A percentile compares a stretch with the other conserved stretches of the same genome.
Evolutionary conservation across 2,329 filamentous ascomycete species (phyloP).

Genomic region (Arachnomyces sp.): DNA sequence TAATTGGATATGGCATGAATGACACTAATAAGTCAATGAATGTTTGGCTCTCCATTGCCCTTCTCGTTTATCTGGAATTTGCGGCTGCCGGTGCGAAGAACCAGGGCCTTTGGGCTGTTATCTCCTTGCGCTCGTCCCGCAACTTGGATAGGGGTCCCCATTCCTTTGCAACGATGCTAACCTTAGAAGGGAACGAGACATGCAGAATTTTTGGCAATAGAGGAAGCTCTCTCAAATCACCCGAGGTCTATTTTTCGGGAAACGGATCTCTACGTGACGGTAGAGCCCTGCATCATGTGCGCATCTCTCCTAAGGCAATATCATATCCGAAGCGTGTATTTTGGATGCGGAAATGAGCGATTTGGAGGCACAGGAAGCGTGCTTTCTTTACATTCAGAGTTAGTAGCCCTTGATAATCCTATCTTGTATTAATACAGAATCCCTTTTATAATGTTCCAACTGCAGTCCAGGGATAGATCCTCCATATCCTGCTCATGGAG

Average conservation of each 20-base stretch:
- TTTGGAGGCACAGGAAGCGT: conserved; percentile 96
- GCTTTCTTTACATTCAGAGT: conserved; percentile 72
- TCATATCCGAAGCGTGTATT: conserved; percentile 82
- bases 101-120: background rate
- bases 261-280: conserved; percentile 85
- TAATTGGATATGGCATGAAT: conserved; percentile 91
- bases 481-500: conserved; percentile 75
- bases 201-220: conserved; percentile 86
- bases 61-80: background rate
- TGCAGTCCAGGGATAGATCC: conserved; percentile 65
- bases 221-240: conserved; percentile 56
- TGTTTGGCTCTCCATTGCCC: conserved; percentile 29
- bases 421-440: conserved; percentile 3
- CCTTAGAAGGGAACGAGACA: conserved; percentile 79
- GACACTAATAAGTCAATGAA: conserved; percentile 84
- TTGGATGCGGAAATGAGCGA: conserved; percentile 90
- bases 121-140: background rate
- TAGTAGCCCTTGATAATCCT: conserved; percentile 20
- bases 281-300: conserved; percentile 99
- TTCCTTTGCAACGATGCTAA: conserved; percentile 2
- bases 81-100: conserved; percentile 1
- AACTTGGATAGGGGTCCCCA: no score
- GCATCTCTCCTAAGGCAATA: conserved; percentile 86
- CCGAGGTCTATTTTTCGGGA: conserved; percentile 62
- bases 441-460: conserved; percentile 25